Percentiles rank a stretch among this genome's conserved stretches.
Evolutionary conservation across 371 early-diverging fungal species (phyloP).

Genomic region (Vairimorpha necatrix): DNA sequence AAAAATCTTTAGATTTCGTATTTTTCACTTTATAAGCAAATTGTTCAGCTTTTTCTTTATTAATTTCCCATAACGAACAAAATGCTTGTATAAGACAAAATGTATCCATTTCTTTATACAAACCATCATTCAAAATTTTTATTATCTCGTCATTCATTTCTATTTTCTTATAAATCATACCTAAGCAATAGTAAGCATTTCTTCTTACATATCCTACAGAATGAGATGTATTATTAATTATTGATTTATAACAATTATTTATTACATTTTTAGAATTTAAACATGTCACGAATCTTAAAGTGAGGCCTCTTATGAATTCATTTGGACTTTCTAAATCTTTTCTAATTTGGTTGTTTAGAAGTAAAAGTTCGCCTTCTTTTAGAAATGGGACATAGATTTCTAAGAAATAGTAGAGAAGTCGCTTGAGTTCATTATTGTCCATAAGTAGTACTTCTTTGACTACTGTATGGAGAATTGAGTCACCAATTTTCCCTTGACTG

Average conservation of each 20-base stretch:
- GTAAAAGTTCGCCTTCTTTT: constrained; percentile 51
- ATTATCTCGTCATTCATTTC: constrained; percentile 40
- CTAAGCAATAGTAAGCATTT: constrained; percentile 74
- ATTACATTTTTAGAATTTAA: constrained; percentile 77
- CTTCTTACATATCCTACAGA: constrained; percentile 89
- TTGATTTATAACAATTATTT: constrained; percentile 20
- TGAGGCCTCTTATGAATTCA: constrained; percentile 90
- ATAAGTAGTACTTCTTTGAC: constrained; percentile 23
- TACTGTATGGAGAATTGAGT: constrained; percentile 19
- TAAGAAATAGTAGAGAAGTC: constrained; percentile 61
- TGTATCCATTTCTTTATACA: constrained; percentile 52
- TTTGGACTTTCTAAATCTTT: constrained; percentile 95
- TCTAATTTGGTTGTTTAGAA: constrained; percentile 74
- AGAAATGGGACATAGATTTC: constrained; percentile 39
- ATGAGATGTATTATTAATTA: constrained; percentile 70
- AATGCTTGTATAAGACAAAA: constrained; percentile 52
- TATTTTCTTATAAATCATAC: constrained; percentile 27
- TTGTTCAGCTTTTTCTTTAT: constrained; percentile 1
- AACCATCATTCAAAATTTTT: constrained; percentile 22
- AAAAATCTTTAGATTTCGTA: constrained; percentile 39
- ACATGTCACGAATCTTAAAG: constrained; percentile 84
- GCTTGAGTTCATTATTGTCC: constrained; percentile 59
- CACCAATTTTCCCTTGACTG: constrained; percentile 14
- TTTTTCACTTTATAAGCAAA: constrained; percentile 32
- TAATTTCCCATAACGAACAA: constrained; percentile 33